Conservation (phyloP, 495 filamentous ascomycete genomes). For the Aspergillus funiculosus region DNA sequence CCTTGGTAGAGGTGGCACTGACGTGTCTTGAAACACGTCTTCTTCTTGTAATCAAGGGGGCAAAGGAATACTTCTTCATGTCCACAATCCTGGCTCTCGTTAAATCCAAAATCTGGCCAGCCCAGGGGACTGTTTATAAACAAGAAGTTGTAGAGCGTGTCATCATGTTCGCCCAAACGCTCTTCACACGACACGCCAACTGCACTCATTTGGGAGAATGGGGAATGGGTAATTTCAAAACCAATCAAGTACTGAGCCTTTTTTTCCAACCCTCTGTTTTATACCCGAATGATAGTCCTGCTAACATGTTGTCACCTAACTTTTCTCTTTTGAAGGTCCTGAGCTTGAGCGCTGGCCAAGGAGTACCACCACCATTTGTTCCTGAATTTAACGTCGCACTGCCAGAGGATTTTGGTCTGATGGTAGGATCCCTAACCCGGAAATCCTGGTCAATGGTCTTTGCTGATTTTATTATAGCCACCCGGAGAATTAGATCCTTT, state of each 20-base stretch:
- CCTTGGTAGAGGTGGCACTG: conserved; percentile 34
- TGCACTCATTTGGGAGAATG: conserved; percentile 34
- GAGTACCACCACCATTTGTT: conserved; percentile 22
- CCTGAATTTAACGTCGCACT: conserved; percentile 28
- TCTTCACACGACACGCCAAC: conserved; percentile 33
- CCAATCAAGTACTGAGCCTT: conserved; percentile 30
- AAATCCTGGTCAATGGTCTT: background rate
- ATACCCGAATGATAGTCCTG: background rate
- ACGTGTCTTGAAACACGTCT: conserved; percentile 32
- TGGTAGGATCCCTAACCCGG: conserved; percentile 20
- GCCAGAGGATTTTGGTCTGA: conserved; percentile 23
- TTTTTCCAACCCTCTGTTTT: background rate
- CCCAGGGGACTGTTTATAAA: conserved; percentile 34
- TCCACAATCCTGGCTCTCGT: conserved; percentile 38
- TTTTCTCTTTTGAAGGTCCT: conserved; percentile 21
- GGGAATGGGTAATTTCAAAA: conserved; percentile 33
- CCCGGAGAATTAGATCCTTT: conserved; percentile 39
- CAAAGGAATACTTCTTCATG: conserved; percentile 44
- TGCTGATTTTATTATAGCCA: conserved; percentile 22
- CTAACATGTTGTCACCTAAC: background rate
- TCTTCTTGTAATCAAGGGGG: conserved; percentile 36
- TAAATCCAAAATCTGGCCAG: conserved; percentile 36
- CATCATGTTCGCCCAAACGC: conserved; percentile 33
- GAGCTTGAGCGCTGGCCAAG: conserved; percentile 24
- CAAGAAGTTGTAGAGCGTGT: conserved; percentile 39